Evolutionary conservation across 805 yeast genomes (phyloP), one percentile per base, ranked within the genome.

Genomic region (Aciculoconidium aculeatum): DNA sequence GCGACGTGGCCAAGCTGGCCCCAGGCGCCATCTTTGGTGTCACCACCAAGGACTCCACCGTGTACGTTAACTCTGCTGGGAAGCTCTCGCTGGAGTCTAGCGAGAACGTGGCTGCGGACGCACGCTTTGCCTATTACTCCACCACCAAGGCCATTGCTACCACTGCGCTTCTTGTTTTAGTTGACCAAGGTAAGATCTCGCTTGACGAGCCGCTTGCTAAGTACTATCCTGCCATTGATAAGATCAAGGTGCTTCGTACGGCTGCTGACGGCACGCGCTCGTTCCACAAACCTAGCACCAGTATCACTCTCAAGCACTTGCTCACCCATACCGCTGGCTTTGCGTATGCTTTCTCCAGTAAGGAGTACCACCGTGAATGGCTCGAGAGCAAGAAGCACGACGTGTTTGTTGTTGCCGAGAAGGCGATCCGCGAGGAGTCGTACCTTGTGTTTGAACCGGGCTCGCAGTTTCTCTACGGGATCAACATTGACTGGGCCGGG

Each of bases 401-500:
- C n/a, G n/a, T n/a, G n/a, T n/a, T n/a, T n/a, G n/a, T n/a, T n/a
- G n/a, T n/a, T n/a, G n/a, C n/a, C n/a, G n/a, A n/a, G n/a, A n/a
- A n/a, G n/a, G n/a, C n/a, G n/a, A n/a, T n/a, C n/a, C 14, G 25
- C 17, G 27, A 31, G n/a, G 34, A 26, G 6, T 22, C 30, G 4
- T 17, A 14, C 21, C 25, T 31, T n/a, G 6, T 17, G 4, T 39
- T 41, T 29, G 68, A 64, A 35, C 70, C 70, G 4, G 70, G 69
- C 2, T 35, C 61, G 2, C 31, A 43, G 12, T 64, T 59, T 51
- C 36, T 37, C 22, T 64, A 64, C 35, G 69, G 70, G 6, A 56
- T 54, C 31, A 49, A 53, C 21, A 40, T 44, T 15, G 70, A 64
- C 36, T 58, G 65, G 61, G 49, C 56, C 4, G 70, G 70, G 4